Conservation (phyloP, 2,329 filamentous ascomycete genomes). For the Zalaria sp. region DNA sequence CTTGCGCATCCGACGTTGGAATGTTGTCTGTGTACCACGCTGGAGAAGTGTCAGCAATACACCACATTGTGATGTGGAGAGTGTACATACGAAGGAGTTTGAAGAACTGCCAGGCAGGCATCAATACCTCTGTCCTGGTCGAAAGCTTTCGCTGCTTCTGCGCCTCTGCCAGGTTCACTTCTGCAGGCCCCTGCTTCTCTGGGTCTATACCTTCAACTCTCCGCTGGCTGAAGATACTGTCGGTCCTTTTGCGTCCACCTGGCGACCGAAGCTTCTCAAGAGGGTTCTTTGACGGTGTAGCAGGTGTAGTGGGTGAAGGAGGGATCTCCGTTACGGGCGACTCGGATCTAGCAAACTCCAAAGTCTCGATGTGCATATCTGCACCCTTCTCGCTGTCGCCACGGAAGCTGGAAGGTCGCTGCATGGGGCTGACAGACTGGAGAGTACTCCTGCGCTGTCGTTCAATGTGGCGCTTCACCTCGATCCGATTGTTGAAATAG, state of each 20-base stretch:
- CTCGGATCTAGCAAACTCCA: slow-evolving; percentile 20
- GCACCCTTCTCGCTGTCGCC: slow-evolving; percentile 17
- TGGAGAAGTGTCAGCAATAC: slow-evolving; percentile 19
- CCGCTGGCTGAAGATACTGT: slow-evolving; percentile 36
- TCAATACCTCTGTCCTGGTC: slow-evolving; percentile 65
- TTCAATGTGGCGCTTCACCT: slow-evolving; percentile 62
- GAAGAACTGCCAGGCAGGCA: slow-evolving; percentile 97
- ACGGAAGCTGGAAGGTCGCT: too few relatives aligned
- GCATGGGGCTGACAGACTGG: slow-evolving; percentile 26
- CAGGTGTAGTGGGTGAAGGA: slow-evolving; percentile 12
- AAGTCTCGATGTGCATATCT: slow-evolving; percentile 28
- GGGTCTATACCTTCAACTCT: slow-evolving; percentile 20
- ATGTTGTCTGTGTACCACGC: slow-evolving; percentile 72
- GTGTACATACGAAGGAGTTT: slow-evolving; percentile 64
- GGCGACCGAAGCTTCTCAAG: slow-evolving; percentile 19
- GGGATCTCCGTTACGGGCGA: slow-evolving; percentile 9
- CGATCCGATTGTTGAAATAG: slow-evolving; percentile 89
- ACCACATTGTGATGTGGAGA: slow-evolving; percentile 7
- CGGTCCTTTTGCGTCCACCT: slow-evolving; percentile 25
- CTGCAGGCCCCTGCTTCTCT: slow-evolving; percentile 30
- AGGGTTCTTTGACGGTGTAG: slow-evolving; percentile 13
- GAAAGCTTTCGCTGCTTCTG: slow-evolving; percentile 9
- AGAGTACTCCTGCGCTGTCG: slow-evolving; percentile 45
- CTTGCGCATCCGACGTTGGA: slow-evolving; percentile 56
- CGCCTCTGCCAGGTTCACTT: slow-evolving; percentile 19